Evolutionary conservation across 1,284 basidiomycete genomes (phyloP).

Genomic region (Cerioporus squamosus): DNA sequence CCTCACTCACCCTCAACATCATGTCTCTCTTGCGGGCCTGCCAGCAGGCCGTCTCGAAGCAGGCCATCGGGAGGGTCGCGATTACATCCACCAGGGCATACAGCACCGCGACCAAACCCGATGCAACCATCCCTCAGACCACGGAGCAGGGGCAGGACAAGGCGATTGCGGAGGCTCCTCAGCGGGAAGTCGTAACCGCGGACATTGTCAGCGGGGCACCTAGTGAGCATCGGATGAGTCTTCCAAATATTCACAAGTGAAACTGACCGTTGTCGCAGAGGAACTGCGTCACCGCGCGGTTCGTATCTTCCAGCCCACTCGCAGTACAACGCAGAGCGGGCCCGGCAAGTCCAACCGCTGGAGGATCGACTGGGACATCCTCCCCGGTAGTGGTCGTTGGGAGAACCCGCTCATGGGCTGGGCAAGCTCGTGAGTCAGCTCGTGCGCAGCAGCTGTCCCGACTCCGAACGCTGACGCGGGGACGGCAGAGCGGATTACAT

Average conservation of each 20-base stretch:
- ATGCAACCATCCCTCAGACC: conserved; percentile 29
- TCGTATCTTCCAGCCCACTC: conserved; percentile 92
- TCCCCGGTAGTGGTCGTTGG: conserved; percentile 91
- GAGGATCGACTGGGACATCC: conserved; percentile 94
- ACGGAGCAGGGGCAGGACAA: conserved; percentile 36
- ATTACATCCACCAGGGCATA: conserved; percentile 24
- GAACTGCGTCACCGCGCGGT: conserved; percentile 89
- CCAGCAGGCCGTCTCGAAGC: conserved; percentile 34
- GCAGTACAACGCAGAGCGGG: conserved; percentile 96
- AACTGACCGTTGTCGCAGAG: conserved; percentile 44
- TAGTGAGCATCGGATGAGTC: conserved; percentile 45
- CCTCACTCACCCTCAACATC: conserved; percentile 12
- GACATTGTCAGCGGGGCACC: conserved; percentile 83
- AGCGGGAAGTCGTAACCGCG: conserved; percentile 67
- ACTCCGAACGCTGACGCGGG: background rate
- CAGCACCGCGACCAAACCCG: conserved; percentile 25
- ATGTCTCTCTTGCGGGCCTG: conserved; percentile 50
- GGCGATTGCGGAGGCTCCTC: conserved; percentile 41
- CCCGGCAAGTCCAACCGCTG: conserved; percentile 87
- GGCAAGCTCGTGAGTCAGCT: conserved; percentile 79
- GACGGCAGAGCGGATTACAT: conserved; percentile 89
- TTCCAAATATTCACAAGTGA: too few species aligned
- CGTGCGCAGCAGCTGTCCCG: background rate
- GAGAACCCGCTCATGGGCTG: conserved; percentile 99
- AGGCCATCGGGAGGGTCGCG: conserved; percentile 26